phyloP scores from a whole-genome alignment of 768 basidiomycete species.

The Lactarius akahatsu region DNA sequence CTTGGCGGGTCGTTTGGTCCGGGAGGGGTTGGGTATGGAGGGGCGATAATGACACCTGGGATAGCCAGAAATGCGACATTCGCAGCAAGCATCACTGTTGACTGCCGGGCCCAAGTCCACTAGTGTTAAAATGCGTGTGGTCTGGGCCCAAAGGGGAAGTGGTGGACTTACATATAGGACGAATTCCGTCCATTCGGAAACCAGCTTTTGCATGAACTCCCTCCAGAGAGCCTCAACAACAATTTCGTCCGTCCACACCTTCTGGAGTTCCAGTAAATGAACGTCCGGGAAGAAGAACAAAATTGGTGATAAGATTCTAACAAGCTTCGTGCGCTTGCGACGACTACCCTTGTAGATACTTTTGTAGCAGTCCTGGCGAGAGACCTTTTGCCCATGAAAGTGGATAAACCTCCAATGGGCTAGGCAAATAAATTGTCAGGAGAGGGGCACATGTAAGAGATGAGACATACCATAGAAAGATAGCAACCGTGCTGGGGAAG shows the following conservation, averaged over 20 bases:
- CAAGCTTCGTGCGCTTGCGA: no score
- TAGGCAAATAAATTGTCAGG: not conserved
- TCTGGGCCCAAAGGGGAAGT: not conserved
- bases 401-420: constrained; percentile 17
- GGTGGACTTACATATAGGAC: constrained; percentile 16
- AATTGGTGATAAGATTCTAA: no score
- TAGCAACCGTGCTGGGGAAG: no score
- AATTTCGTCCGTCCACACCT: constrained; percentile 19
- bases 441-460: no score
- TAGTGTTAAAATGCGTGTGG: not conserved
- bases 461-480: no score
- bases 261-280: not conserved
- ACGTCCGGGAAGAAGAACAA: no score
- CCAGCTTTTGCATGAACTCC: constrained; percentile 16
- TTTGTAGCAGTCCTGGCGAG: constrained; percentile 9
- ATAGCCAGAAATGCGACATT: constrained; percentile 40
- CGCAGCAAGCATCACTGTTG: constrained; percentile 38
- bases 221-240: constrained; percentile 18
- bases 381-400: constrained; percentile 18
- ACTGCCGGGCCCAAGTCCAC: no score
- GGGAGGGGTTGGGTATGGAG: not conserved
- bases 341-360: no score
- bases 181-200: constrained; percentile 22
- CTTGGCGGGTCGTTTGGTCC: not conserved
- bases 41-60: constrained; percentile 32